Evolutionary conservation across 2,329 filamentous ascomycete species (phyloP).

Genomic region (Fusarium buharicum): DNA sequence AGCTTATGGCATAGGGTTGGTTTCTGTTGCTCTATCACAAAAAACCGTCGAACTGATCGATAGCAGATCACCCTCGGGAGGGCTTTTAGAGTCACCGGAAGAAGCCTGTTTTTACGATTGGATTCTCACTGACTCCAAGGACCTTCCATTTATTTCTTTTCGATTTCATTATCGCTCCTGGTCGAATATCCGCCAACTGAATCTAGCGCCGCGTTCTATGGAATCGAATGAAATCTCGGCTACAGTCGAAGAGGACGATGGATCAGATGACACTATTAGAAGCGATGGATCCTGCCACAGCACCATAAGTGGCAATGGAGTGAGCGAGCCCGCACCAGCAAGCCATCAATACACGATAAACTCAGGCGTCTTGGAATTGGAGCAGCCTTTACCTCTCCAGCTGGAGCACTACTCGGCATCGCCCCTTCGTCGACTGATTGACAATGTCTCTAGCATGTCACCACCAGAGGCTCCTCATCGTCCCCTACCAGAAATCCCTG

Average conservation of each 20-base stretch:
- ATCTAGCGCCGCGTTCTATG: conserved; percentile 54
- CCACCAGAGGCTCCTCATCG: conserved; percentile 10
- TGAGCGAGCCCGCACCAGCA: background rate
- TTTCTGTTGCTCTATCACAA: conserved; percentile 2
- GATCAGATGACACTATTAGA: background rate
- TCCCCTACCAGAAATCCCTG: conserved; percentile 40
- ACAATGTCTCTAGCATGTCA: background rate
- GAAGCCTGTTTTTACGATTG: conserved; percentile 64
- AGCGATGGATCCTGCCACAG: background rate
- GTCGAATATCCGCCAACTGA: conserved; percentile 59
- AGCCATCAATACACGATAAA: too few species aligned
- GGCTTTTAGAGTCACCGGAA: conserved; percentile 62
- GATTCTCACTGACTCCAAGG: conserved; percentile 61
- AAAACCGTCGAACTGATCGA: conserved; percentile 11
- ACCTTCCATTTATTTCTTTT: conserved; percentile 64
- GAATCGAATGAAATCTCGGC: background rate
- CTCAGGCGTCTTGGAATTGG: background rate
- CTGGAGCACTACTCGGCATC: background rate
- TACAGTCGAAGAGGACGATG: background rate
- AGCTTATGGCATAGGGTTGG: conserved; percentile 65
- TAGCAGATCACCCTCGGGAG: conserved; percentile 62
- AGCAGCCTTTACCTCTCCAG: background rate
- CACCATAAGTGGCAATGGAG: background rate
- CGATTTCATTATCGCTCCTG: conserved; percentile 67
- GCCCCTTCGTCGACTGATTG: background rate